A percentile compares a stretch with the other conserved stretches of the same genome.
phyloP scores from a whole-genome alignment of 805 yeast genomes.

The Ogataea pignaliae region DNA sequence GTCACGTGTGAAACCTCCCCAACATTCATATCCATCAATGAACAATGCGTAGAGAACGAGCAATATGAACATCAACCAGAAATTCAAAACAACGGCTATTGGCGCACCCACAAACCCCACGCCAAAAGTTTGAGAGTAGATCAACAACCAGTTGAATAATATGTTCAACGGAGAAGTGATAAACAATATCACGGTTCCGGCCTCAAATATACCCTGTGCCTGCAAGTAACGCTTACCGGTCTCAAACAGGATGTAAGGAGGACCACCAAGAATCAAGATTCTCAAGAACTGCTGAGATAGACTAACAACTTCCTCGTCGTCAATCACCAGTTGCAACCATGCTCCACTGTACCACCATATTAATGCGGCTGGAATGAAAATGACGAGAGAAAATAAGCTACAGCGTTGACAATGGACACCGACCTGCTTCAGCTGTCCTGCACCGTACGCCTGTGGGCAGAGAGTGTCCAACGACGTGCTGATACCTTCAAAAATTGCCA shows the following conservation, averaged over 20 bases:
- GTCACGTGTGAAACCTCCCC: constrained; percentile 53
- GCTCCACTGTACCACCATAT: constrained; percentile 60
- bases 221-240: constrained; percentile 70
- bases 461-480: constrained; percentile 73
- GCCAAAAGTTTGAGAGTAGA: constrained; percentile 54
- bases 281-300: constrained; percentile 57
- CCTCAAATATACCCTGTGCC: constrained; percentile 77
- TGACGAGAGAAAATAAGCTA: constrained; percentile 53
- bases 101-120: constrained; percentile 78
- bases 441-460: constrained; percentile 77
- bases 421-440: constrained; percentile 55
- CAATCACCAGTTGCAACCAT: constrained; percentile 41
- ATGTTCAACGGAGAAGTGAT: constrained; percentile 73
- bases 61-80: constrained; percentile 62
- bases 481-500: constrained; percentile 72
- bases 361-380: constrained; percentile 54
- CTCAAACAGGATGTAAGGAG: constrained; percentile 68
- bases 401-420: constrained; percentile 69
- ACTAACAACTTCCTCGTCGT: constrained; percentile 39
- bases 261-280: constrained; percentile 60
- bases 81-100: constrained; percentile 62
- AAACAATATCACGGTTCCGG: constrained; percentile 63
- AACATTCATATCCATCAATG: constrained; percentile 64
- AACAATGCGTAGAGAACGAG: constrained; percentile 50
- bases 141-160: constrained; percentile 58